These are phyloP conservation scores for Skeletonema tropicum DNA, from an alignment of 108 stramenopile species.

Conservation along the genomic window DNA sequence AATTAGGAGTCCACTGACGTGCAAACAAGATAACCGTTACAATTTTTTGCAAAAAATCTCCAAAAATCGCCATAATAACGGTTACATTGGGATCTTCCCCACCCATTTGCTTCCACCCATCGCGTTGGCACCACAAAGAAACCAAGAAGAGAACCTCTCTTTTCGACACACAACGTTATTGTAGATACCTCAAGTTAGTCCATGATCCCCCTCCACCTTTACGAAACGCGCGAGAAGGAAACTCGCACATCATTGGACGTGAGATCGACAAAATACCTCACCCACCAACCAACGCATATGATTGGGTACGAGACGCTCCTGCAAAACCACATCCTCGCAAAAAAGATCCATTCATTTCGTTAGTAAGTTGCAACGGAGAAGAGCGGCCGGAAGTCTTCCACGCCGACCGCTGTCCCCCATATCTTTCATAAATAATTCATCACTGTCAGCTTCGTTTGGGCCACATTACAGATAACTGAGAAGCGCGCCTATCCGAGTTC, in stretches of 20 bases:
- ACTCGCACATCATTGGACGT: not conserved
- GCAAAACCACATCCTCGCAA: too few species aligned
- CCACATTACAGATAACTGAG: too few species aligned
- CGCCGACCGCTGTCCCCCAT: not conserved
- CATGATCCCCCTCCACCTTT: not conserved
- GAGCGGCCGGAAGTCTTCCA: not conserved
- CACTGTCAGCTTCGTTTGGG: not conserved
- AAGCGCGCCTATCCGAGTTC: too few species aligned
- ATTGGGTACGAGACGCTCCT: not conserved
- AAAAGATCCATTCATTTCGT: not conserved
- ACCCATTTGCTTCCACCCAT: not conserved
- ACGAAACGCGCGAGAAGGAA: not conserved
- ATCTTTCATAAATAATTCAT: conserved; percentile 2
- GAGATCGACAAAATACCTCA: not conserved
- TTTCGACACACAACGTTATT: not conserved
- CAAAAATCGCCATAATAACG: not conserved
- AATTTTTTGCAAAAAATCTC: not conserved
- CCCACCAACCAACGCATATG: not conserved
- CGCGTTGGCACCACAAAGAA: not conserved
- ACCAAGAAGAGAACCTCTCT: not conserved
- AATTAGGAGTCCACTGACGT: too few species aligned
- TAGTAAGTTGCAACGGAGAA: not conserved
- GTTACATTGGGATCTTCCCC: not conserved
- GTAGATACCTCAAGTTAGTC: not conserved
- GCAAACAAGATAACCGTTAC: too few species aligned